These are phyloP conservation scores for Aspergillus nomiae DNA, from an alignment of 2,329 filamentous ascomycete genomes.

Conservation along the genomic window DNA sequence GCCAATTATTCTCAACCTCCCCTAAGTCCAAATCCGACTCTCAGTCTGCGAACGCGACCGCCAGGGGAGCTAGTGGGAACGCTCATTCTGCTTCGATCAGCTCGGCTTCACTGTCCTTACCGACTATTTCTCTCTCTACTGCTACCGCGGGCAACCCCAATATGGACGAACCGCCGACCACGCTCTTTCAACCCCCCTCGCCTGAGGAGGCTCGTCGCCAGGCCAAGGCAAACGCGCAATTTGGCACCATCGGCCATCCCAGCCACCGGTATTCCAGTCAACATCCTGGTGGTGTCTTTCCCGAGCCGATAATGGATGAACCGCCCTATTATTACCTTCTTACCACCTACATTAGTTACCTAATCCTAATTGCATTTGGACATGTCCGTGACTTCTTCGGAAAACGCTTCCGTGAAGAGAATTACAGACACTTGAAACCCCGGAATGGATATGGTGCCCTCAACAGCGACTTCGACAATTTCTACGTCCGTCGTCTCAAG, in stretches of 20 bases:
- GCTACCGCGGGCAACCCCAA: constrained; percentile 75
- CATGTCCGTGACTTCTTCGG: constrained; percentile 97
- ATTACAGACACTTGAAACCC: constrained; percentile 80
- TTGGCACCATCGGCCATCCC: constrained; percentile 78
- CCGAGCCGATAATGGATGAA: constrained; percentile 86
- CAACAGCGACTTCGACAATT: constrained; percentile 98
- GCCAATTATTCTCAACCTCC: constrained; percentile 79
- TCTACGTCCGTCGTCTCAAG: constrained; percentile 92
- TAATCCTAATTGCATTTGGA: constrained; percentile 91
- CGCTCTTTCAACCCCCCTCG: constrained; percentile 83
- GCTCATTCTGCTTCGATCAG: constrained; percentile 61
- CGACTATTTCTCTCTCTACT: constrained; percentile 88
- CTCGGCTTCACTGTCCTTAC: constrained; percentile 73
- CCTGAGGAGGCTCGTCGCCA: constrained; percentile 77
- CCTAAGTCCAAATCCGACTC: constrained; percentile 71
- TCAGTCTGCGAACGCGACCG: constrained; percentile 56
- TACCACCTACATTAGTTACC: constrained; percentile 97
- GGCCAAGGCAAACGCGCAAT: constrained; percentile 82
- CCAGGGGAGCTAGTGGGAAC: constrained; percentile 66
- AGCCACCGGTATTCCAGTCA: constrained; percentile 87
- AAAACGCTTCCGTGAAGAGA: constrained; percentile 85
- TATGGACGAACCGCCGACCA: constrained; percentile 73
- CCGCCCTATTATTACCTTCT: constrained; percentile 96
- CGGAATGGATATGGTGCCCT: constrained; percentile 90
- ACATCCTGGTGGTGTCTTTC: constrained; percentile 78